Base-by-base conservation (phyloP, 2,329 filamentous ascomycete species). In the Hymenoscyphus repandus region DNA sequence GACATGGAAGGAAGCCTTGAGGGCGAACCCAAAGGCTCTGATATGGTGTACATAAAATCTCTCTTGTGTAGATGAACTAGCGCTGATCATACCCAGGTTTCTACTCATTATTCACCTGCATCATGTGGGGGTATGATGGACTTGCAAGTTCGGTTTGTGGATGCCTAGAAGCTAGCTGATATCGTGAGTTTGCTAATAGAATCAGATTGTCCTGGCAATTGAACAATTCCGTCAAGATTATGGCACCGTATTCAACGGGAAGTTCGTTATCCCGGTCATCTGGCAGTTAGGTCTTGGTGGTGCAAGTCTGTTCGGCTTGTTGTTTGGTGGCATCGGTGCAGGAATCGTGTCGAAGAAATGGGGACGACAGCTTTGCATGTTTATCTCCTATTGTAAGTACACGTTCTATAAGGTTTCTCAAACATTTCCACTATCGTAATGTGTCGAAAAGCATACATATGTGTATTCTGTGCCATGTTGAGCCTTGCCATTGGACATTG, bases 101-200 rank as follows among this genome's bases (percentile, higher is more conserved):
- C 7, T 59, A 57, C 48, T 40, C 51, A 11, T 33, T 61, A 7
- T 59, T 58, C 33, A 58, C 52, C 11, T 59, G 56, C 45, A 53
- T 59, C 15, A 59, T 59, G 53, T 61, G 58, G 58, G 58, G 58
- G 1, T 59, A 59, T 53, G 57, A 61, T 50, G 57, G 58, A 6
- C 42, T 61, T 9, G 58, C 57, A n/a, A 52, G 57, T 32, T 52
- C 55, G 13, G 58, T 58, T 45, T 11, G 49, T 50, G 22, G 22
- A 27, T 27, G 22, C 22, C 22, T 13, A 17, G 10, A 15, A 7
- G 12, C 45, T 13, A 18, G 13, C 22, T 13, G 12, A 30, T 6
- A 7, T 15, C 42, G 6, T 27, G n/a, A 13, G 1, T 33, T 17
- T 20, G 3, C 17, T 33, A 6, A n/a, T 15, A 31, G 12, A 15